Evolutionary conservation across 2,329 filamentous ascomycete species (phyloP), one percentile per base, ranked within the genome.

Genomic region (Colletotrichum orchidophilum): DNA sequence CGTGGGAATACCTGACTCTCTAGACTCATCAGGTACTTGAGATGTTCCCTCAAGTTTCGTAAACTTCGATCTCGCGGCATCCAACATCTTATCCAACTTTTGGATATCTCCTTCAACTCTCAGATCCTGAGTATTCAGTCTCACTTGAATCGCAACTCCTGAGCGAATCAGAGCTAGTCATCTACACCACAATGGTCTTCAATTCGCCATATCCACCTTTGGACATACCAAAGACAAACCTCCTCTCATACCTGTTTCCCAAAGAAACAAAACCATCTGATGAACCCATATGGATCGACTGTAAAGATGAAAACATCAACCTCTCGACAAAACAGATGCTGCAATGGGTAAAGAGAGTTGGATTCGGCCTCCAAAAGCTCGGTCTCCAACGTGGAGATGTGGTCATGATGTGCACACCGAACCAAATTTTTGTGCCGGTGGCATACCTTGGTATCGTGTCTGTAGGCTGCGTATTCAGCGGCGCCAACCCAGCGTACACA

Each of bases 401-500:
- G 2, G 85, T 88, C 35, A 82, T 89, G 81, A 82, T 88, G 53
- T 87, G 85, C 74, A 85, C 85, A 0, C 83, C 85, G 2, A 90
- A 89, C 75, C 85, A 88, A 72, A 84, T 90, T 49, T 87, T 86
- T 73, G 83, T 89, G 1, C 87, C 87, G 0, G 84, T 85, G 4
- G 84, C 85, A 15, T 89, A 88, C 74, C 79, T 89, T 5, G 87
- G 86, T 3, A 84, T 87, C 49, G 83, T 87, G 1, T 87, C 87
- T 0, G 82, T 83, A 26, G 86, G 87, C 3, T 84, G 81, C 69
- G 82, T 86, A 26, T 90, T 90, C 77, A 88, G 84, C 62, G 87
- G 86, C 24, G 85, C 83, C 5, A 89, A 88, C 74, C 86, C 87
- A 15, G 80, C 80, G 11, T 88, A 87, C 73, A 88, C 85, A 1